Percentiles rank a stretch among this genome's conserved stretches.
These are phyloP conservation scores for Diversispora eburnea DNA, from an alignment of 192 early-diverging fungal genomes.

Conservation along the genomic window DNA sequence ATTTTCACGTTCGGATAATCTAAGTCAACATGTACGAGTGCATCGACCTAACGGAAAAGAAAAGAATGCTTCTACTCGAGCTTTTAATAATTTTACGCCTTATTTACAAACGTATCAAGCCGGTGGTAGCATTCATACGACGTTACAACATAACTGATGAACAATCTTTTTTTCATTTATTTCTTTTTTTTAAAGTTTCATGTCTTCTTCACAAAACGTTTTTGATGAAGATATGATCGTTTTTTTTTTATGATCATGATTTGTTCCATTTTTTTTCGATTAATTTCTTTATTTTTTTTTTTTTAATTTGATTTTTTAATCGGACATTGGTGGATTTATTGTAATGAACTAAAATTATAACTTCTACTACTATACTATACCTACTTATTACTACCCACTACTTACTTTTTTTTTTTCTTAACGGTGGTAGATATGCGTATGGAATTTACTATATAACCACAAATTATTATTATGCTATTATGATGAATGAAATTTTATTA, in stretches of 20 bases:
- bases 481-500: background rate
- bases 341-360: background rate
- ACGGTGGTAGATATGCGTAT: background rate
- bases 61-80: slow-evolving; percentile 33
- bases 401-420: background rate
- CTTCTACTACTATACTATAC: background rate
- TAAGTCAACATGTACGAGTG: slow-evolving; percentile 57
- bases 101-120: slow-evolving; percentile 40
- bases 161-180: background rate
- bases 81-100: slow-evolving; percentile 39
- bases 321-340: slow-evolving; percentile 23
- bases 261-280: background rate
- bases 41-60: slow-evolving; percentile 55
- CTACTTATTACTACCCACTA: background rate
- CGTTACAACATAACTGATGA: background rate
- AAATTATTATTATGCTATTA: slow-evolving; percentile 1
- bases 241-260: background rate
- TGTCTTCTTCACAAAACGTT: background rate
- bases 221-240: background rate
- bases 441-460: slow-evolving; percentile 1
- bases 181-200: background rate
- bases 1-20: slow-evolving; percentile 56
- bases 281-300: slow-evolving; percentile 14
- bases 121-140: background rate
- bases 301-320: background rate